These are phyloP conservation scores for Hypholoma sublateritium DNA, from an alignment of 768 basidiomycete genomes.

Conservation along the genomic window DNA sequence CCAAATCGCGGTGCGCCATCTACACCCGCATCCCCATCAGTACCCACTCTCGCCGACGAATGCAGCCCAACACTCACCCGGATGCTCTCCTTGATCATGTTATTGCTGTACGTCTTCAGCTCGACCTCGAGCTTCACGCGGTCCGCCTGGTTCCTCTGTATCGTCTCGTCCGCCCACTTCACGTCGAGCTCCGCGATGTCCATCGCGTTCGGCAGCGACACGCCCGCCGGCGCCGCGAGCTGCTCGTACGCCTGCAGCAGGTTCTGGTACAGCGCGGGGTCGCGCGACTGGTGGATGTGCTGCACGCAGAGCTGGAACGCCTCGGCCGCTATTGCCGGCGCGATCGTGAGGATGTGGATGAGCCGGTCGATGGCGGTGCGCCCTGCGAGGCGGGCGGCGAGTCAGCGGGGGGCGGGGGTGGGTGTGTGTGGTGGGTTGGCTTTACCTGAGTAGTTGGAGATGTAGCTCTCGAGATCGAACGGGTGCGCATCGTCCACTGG, in stretches of 20 bases:
- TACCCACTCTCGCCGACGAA: too few species aligned
- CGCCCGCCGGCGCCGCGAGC: slow-evolving; percentile 28
- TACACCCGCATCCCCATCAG: slow-evolving; percentile 24
- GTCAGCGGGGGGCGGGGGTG: too few species aligned
- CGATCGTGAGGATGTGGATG: slow-evolving; percentile 60
- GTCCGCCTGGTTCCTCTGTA: slow-evolving; percentile 69
- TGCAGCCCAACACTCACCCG: slow-evolving; percentile 50
- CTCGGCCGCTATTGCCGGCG: slow-evolving; percentile 69
- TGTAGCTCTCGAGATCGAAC: slow-evolving; percentile 84
- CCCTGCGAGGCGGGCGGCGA: too few species aligned
- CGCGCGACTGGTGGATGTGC: slow-evolving; percentile 66
- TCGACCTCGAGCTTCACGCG: slow-evolving; percentile 88
- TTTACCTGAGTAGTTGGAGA: slow-evolving; percentile 77
- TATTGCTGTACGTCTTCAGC: slow-evolving; percentile 90
- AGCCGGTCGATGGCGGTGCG: slow-evolving; percentile 76
- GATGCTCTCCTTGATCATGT: slow-evolving; percentile 99
- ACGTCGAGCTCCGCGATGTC: slow-evolving; percentile 58
- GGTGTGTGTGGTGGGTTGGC: too few species aligned
- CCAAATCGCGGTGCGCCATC: slow-evolving; percentile 93
- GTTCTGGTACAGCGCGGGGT: slow-evolving; percentile 58
- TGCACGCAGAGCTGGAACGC: slow-evolving; percentile 68
- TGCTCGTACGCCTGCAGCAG: slow-evolving; percentile 57
- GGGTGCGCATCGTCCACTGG: slow-evolving; percentile 78
- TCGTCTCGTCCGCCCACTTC: slow-evolving; percentile 72
- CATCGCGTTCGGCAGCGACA: slow-evolving; percentile 41